Evolutionary conservation across 768 basidiomycete genomes (phyloP).

Genomic region (Lactifluus volemus): DNA sequence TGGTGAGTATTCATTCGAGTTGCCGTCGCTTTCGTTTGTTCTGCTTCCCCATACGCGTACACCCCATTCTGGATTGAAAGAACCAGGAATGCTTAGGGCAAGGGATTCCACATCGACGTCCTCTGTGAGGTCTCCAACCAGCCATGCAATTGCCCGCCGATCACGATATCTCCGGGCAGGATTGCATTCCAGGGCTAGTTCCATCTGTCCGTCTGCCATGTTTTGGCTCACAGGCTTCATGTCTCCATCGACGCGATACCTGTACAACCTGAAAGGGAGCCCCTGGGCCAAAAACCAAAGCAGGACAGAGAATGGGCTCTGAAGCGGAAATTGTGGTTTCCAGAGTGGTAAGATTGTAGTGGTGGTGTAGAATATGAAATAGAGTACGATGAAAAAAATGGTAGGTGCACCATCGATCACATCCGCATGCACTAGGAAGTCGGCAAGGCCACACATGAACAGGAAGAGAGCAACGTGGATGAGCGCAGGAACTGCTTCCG

Average conservation of each 20-base stretch:
- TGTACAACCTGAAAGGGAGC: not conserved
- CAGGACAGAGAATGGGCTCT: constrained; percentile 1
- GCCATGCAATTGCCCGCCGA: constrained; percentile 10
- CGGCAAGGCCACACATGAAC: constrained; percentile 41
- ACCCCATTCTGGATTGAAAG: constrained; percentile 4
- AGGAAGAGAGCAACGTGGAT: constrained; percentile 42
- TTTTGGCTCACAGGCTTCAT: not conserved
- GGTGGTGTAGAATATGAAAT: constrained; percentile 8
- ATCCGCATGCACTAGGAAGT: constrained; percentile 32
- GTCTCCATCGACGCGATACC: not conserved
- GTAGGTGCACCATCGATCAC: not conserved
- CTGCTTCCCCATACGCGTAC: not conserved
- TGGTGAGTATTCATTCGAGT: too few species aligned
- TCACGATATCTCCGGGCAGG: constrained; percentile 4
- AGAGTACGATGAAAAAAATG: not conserved
- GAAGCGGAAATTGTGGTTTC: constrained; percentile 9
- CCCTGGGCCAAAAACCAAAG: constrained; percentile 6
- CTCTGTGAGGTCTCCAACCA: not conserved
- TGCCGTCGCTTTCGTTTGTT: too few species aligned
- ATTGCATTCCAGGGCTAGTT: constrained; percentile 12
- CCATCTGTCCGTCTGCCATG: constrained; percentile 12
- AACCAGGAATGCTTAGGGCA: constrained; percentile 9
- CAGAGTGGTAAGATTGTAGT: constrained; percentile 1
- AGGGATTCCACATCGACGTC: constrained; percentile 15
- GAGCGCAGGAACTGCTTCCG: constrained; percentile 39